phyloP scores from a whole-genome alignment of 169 alveolate species.

The Plasmodium chabaudi region DNA sequence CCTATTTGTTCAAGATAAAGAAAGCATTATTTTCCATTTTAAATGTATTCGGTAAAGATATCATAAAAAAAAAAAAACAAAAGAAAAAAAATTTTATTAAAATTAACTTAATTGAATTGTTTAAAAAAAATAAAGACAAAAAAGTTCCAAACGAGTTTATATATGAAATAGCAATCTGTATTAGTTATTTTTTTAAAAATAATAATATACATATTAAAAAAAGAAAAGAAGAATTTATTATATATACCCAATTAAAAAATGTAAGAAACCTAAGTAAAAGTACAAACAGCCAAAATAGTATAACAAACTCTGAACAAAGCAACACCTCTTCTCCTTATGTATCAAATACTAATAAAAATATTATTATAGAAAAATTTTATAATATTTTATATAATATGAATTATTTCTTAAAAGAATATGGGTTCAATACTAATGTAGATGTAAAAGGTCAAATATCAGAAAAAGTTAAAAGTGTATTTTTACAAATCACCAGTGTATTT shows the following conservation, averaged over 20 bases:
- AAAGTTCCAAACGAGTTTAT: constrained; percentile 22
- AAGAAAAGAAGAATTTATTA: constrained; percentile 9
- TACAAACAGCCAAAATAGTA: neutral
- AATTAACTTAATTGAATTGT: constrained; percentile 19
- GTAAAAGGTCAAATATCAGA: constrained; percentile 33
- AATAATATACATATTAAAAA: constrained; percentile 36
- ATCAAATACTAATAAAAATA: neutral
- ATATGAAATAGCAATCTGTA: constrained; percentile 16
- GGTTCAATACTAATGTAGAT: constrained; percentile 25
- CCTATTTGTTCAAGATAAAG: constrained; percentile 33
- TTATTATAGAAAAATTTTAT: constrained; percentile 9
- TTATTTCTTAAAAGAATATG: constrained; percentile 31
- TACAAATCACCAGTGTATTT: constrained; percentile 26
- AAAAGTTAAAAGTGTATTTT: constrained; percentile 24
- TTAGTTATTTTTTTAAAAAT: constrained; percentile 20
- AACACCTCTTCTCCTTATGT: neutral
- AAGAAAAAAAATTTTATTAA: constrained; percentile 28
- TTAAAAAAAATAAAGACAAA: constrained; percentile 22
- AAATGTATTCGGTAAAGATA: constrained; percentile 35
- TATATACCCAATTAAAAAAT: constrained; percentile 23
- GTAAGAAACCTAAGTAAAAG: neutral
- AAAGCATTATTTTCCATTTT: constrained; percentile 37
- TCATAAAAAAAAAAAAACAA: constrained; percentile 9
- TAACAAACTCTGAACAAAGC: neutral
- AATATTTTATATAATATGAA: constrained; percentile 51